Conservation (phyloP, 192 early-diverging fungal genomes). For the Coemansia sp. region DNA sequence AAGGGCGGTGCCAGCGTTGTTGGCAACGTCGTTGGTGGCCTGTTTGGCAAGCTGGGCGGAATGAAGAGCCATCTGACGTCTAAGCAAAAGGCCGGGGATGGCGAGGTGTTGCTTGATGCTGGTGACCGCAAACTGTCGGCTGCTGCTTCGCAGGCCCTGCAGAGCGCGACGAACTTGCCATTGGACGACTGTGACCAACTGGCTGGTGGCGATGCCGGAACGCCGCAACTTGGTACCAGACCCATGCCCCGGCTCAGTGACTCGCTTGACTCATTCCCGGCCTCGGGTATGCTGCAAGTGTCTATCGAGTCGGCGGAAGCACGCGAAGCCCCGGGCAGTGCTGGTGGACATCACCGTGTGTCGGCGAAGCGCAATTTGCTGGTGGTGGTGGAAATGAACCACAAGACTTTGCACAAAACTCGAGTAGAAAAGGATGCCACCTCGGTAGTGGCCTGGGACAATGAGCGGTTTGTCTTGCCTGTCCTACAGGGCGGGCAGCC, state of each 20-base stretch:
- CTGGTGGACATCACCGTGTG: neutral
- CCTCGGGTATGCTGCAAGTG: conserved; percentile 23
- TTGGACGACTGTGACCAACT: conserved; percentile 11
- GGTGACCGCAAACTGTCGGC: conserved; percentile 22
- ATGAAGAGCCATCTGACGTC: conserved; percentile 26
- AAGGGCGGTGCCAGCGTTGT: conserved; percentile 55
- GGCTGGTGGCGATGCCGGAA: no score
- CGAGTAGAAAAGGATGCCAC: conserved; percentile 40
- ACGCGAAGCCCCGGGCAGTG: neutral
- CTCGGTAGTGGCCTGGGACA: conserved; percentile 8
- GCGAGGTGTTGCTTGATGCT: neutral
- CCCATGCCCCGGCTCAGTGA: conserved; percentile 33
- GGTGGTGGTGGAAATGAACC: conserved; percentile 37
- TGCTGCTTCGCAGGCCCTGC: conserved; percentile 26
- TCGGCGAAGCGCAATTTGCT: conserved; percentile 32
- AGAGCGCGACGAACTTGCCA: conserved; percentile 40
- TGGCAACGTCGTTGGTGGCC: conserved; percentile 44
- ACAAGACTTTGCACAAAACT: conserved; percentile 50
- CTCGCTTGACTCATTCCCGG: conserved; percentile 29
- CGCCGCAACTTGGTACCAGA: neutral
- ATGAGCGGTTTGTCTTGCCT: conserved; percentile 33
- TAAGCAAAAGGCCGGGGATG: neutral
- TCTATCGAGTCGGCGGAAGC: conserved; percentile 31
- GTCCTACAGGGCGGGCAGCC: conserved; percentile 44
- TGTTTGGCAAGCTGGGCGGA: conserved; percentile 40